phyloP scores from a whole-genome alignment of 2,329 filamentous ascomycete species.

The Venturia nashicola region DNA sequence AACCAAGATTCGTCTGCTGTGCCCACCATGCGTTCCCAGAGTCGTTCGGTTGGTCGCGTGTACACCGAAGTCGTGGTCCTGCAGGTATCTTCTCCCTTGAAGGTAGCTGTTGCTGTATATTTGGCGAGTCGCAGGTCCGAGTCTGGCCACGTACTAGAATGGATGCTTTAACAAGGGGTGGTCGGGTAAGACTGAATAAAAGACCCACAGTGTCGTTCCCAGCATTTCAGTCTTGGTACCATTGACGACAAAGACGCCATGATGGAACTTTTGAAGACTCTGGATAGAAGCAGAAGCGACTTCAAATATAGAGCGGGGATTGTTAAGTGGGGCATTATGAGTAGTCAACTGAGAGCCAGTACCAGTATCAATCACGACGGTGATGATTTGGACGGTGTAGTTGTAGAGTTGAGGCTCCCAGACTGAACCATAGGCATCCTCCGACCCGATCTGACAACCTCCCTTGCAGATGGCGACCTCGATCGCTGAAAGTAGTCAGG shows the following conservation, averaged over 20 bases:
- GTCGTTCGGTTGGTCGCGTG: neutral
- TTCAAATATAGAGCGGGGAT: neutral
- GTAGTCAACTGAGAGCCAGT: neutral
- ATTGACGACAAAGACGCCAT: neutral
- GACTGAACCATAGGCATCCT: neutral
- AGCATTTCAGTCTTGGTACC: neutral
- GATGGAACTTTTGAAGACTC: neutral
- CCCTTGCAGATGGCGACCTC: neutral
- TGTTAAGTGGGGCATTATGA: neutral
- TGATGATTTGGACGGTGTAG: neutral
- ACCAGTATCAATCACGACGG: neutral
- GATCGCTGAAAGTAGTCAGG: neutral
- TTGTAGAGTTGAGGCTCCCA: neutral
- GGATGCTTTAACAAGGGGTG: neutral
- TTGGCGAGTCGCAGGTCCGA: neutral
- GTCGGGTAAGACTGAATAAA: neutral
- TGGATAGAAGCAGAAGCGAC: neutral
- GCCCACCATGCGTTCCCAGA: neutral
- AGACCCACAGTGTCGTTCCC: neutral
- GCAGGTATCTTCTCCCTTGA: neutral
- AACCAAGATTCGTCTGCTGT: neutral
- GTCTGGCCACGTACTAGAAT: neutral
- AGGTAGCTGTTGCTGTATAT: neutral
- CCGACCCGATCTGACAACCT: neutral
- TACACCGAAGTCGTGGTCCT: neutral